Evolutionary conservation across 192 early-diverging fungal species (phyloP), one percentile per base, ranked within the genome.

Genomic region (Phycomyces blakesleeanus): DNA sequence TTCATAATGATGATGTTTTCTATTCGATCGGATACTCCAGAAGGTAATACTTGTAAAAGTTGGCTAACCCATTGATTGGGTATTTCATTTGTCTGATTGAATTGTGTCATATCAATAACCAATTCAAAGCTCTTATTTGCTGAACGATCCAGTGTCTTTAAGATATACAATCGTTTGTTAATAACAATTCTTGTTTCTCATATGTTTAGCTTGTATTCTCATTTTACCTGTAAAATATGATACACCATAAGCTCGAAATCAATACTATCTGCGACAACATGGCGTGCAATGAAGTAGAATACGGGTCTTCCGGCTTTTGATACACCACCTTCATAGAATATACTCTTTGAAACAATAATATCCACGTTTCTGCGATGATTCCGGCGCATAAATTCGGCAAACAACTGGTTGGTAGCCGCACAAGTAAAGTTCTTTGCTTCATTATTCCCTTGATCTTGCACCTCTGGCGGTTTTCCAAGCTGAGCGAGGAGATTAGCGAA

Each of bases 171-270:
- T n/a, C n/a, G n/a, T n/a, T n/a, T 9, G 29, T 34, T 56, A 58
- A 29, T 12, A 8, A 12, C 18, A 42, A 16, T 44, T 3, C 25
- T n/a, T n/a, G n/a, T n/a, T n/a, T n/a, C n/a, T n/a, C n/a, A n/a
- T n/a, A n/a, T n/a, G n/a, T n/a, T n/a, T n/a, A n/a, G n/a, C 29
- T 7, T 34, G 2, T 34, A 34, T 34, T 34, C 29, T 34, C 29
- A 34, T 34, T 7, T 61, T 53, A 76, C 69, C 15, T 75, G 74
- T 59, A 83, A 60, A 24, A 83, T 69, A 55, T 87, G 77, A 60
- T 87, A 77, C 61, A 91, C 67, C 25, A 89, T 66, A 16, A 85
- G 51, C 15, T 91, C 89, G 76, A 88, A 84, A 69, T 91, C 87
- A 58, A 88, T 71, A 34, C 77, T 77, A 26, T 86, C 82, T 38